A percentile compares a stretch with the other conserved stretches of the same genome.
These are phyloP conservation scores for Hanseniaspora gamundiae DNA, from an alignment of 1,139 yeast genomes.

Conservation along the genomic window DNA sequence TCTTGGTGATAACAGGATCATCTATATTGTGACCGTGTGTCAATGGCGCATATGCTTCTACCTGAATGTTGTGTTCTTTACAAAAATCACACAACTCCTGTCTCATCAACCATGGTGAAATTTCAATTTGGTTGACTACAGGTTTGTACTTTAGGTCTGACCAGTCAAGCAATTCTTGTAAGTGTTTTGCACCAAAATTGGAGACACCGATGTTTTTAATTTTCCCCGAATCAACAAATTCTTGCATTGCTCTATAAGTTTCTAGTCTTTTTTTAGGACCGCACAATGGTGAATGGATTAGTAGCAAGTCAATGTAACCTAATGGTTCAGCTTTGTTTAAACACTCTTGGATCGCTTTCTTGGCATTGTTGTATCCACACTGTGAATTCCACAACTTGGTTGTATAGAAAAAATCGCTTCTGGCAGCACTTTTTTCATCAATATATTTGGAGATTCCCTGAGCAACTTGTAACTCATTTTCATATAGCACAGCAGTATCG, in stretches of 20 bases:
- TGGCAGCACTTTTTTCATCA: conserved; percentile 32
- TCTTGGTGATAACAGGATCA: conserved; percentile 34
- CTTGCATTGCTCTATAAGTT: conserved; percentile 53
- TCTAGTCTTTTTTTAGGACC: conserved; percentile 40
- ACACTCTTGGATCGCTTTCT: conserved; percentile 38
- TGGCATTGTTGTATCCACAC: conserved; percentile 49
- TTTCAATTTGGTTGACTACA: conserved; percentile 56
- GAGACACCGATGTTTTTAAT: conserved; percentile 58
- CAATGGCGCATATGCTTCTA: conserved; percentile 65
- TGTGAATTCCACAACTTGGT: conserved; percentile 53
- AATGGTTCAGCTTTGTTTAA: conserved; percentile 37
- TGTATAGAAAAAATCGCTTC: conserved; percentile 58
- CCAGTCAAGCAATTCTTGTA: conserved; percentile 47
- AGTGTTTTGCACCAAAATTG: conserved; percentile 51
- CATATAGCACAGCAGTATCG: conserved; percentile 49
- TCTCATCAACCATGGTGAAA: conserved; percentile 70
- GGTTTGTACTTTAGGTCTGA: conserved; percentile 41
- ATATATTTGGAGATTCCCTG: conserved; percentile 42
- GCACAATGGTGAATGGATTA: conserved; percentile 51
- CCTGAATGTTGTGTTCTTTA: conserved; percentile 34
- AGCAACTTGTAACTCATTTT: conserved; percentile 44
- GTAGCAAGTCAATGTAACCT: conserved; percentile 34
- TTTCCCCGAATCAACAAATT: conserved; percentile 43
- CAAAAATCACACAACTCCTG: conserved; percentile 48
- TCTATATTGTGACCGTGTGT: conserved; percentile 45